Conservation (phyloP, 352 stramenopile genomes). For the Globisporangium splendens region DNA sequence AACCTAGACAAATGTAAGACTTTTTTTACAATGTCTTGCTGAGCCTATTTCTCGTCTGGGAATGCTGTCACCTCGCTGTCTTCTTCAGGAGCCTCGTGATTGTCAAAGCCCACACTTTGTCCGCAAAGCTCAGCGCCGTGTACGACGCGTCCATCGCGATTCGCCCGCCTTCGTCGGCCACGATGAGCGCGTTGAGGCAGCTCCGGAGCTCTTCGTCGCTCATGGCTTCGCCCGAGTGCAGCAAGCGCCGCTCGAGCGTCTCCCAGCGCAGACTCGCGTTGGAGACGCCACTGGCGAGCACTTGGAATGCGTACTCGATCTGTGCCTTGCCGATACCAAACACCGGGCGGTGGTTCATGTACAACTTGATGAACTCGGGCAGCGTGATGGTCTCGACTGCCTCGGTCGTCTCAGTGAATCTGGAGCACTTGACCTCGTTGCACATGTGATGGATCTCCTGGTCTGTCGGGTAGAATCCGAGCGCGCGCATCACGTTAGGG, state of each 20-base stretch:
- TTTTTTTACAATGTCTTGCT: no score
- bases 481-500: slow-evolving; percentile 89
- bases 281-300: slow-evolving; percentile 22
- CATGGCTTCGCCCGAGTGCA: slow-evolving; percentile 75
- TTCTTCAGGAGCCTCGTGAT: slow-evolving; percentile 48
- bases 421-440: slow-evolving; percentile 80
- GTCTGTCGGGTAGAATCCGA: slow-evolving; percentile 92
- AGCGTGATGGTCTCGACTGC: slow-evolving; percentile 61
- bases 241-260: slow-evolving; percentile 55
- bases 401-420: slow-evolving; percentile 74
- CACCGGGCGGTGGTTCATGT: slow-evolving; percentile 92
- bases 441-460: slow-evolving; percentile 89
- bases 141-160: slow-evolving; percentile 45
- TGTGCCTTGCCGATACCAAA: slow-evolving; percentile 78
- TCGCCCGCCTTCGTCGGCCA: slow-evolving; percentile 23
- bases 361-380: slow-evolving; percentile 87
- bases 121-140: slow-evolving; percentile 63
- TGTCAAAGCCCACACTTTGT: slow-evolving; percentile 89
- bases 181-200: slow-evolving; percentile 69
- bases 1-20: no score
- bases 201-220: slow-evolving; percentile 77
- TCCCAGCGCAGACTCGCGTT: slow-evolving; percentile 47
- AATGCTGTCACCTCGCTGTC: background rate
- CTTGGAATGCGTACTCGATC: slow-evolving; percentile 73
- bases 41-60: background rate